Base-by-base conservation (phyloP, 1,139 yeast species). In the Hansenula anomala region DNA sequence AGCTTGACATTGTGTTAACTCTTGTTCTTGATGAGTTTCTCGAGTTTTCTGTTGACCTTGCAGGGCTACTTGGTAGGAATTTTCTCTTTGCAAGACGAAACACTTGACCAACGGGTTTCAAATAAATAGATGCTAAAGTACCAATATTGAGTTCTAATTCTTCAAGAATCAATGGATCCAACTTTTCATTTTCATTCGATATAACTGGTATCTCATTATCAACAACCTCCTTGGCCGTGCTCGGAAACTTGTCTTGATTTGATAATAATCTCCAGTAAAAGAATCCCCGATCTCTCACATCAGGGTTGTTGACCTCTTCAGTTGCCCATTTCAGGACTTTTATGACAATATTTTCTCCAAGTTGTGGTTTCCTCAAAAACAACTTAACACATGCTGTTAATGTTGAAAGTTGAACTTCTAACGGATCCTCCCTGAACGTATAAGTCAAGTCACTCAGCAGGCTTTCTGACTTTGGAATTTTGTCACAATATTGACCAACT, bases 61-160 rank as follows among this genome's bases (percentile, higher is more conserved):
- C 92, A 0, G 92, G 87, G 32, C 89, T 80, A 10, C 60, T 57
- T 0, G 77, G 69, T 24, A 90, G 61, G 17, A 59, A 55, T 42
- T 73, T 80, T 5, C 72, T 63, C 47, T 75, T 80, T 2, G 89
- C 74, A 31, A 75, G 63, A 30, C 95, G 66, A 64, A 90, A 89
- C 2, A 90, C 89, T 48, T 78, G 86, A 19, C 74, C 73, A 6
- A 87, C 82, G 0, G 97, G 95, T 51, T 88, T 86, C 48, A 89
- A 66, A 53, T 89, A 90, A 22, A 90, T 79, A 0, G 95, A 83
- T 0, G 95, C 90, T 39, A 90, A 64, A 0, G 89, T 69, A 1
- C 97, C 97, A 30, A 90, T 79, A 46, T 78, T 80, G 47, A 90
- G 67, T 51, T 87, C 95, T 39, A 90, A 66, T 54, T 90, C 97